Percentiles rank a stretch among this genome's conserved stretches.
These are phyloP conservation scores for Sherardia arvensis DNA, from an alignment of 257 asterid species.

Conservation along the genomic window DNA sequence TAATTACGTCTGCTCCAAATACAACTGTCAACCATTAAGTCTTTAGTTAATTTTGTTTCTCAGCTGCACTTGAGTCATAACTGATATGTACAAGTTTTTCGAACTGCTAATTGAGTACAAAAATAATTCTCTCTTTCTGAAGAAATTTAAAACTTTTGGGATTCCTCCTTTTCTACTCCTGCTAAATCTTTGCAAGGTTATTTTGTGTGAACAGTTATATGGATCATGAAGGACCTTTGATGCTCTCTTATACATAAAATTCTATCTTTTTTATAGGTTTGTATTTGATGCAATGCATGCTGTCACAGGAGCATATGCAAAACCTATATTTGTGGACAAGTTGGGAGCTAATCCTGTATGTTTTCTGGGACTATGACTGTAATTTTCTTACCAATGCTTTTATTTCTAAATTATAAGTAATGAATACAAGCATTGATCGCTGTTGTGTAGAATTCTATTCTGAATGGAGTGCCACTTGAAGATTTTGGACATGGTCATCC, in stretches of 20 bases:
- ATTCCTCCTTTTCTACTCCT: not conserved
- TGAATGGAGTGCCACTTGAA: slow-evolving; percentile 85
- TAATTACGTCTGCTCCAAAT: not conserved
- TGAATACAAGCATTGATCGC: slow-evolving; percentile 8
- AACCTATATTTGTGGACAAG: slow-evolving; percentile 90
- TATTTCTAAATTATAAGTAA: slow-evolving; percentile 6
- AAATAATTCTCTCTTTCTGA: not conserved
- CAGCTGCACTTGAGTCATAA: not conserved
- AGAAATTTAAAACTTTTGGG: not conserved
- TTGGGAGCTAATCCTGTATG: slow-evolving; percentile 80
- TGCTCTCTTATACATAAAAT: not conserved
- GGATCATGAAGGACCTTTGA: not conserved
- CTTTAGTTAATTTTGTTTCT: not conserved
- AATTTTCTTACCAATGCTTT: not conserved
- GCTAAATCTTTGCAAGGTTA: not conserved
- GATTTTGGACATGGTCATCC: slow-evolving; percentile 99
- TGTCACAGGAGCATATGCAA: slow-evolving; percentile 95
- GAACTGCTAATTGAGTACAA: not conserved
- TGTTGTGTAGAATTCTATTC: slow-evolving; percentile 51
- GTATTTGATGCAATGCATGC: slow-evolving; percentile 98
- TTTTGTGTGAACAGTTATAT: not conserved
- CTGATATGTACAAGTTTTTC: not conserved
- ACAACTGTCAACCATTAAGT: not conserved
- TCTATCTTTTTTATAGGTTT: slow-evolving; percentile 46
- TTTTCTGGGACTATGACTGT: slow-evolving; percentile 6